Percentiles rank a stretch among this genome's conserved stretches.
These are phyloP conservation scores for Deakozyma indianensis DNA, from an alignment of 805 yeast species.

Conservation along the genomic window DNA sequence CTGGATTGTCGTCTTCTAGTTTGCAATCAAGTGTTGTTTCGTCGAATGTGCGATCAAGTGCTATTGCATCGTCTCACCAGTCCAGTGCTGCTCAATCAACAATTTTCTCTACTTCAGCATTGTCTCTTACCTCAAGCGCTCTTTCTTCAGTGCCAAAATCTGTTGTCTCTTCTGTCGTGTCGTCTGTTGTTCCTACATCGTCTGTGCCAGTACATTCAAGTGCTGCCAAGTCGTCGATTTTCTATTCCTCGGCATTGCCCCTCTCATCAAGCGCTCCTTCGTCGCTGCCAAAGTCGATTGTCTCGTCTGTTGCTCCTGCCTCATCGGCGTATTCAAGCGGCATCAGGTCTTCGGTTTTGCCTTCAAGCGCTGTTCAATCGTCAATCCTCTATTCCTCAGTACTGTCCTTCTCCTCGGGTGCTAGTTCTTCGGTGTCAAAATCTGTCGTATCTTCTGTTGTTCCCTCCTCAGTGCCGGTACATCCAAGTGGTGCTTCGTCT, in stretches of 20 bases:
- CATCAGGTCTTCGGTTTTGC: neutral
- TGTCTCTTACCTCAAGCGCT: neutral
- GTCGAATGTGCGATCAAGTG: no score
- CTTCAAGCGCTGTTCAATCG: neutral
- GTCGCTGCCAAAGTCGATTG: neutral
- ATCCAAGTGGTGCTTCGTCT: neutral
- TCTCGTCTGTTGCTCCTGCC: neutral
- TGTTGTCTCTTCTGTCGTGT: neutral
- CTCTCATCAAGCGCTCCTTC: neutral
- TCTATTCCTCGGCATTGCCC: neutral
- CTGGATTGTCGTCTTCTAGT: no score
- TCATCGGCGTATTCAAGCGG: neutral
- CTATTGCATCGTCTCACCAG: neutral
- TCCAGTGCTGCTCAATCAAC: neutral
- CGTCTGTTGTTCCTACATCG: neutral
- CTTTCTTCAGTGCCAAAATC: neutral
- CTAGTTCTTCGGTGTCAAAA: neutral
- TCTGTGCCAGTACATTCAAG: neutral
- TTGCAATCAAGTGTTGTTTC: no score
- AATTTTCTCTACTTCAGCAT: neutral
- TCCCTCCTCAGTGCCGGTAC: neutral
- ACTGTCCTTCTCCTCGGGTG: neutral
- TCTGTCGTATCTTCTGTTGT: neutral
- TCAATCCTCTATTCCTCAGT: neutral
- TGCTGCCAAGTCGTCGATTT: neutral